Conservation (phyloP, 192 early-diverging fungal genomes). For the Coemansia sp. region DNA sequence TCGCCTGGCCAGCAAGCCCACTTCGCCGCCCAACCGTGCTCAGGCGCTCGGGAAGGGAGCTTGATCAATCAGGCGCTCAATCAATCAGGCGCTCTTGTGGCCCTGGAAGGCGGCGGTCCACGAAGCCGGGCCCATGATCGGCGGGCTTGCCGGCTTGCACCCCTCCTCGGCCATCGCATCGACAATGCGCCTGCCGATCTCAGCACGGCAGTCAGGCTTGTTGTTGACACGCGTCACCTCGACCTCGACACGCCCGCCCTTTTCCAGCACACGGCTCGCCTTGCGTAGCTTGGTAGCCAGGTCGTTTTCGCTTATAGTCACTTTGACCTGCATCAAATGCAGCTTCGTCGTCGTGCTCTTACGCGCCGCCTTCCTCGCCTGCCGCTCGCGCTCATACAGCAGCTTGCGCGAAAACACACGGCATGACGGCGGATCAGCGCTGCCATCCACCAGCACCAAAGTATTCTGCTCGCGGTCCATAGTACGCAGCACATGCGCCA, state of each 20-base stretch:
- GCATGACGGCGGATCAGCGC: conserved; percentile 21
- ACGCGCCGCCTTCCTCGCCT: conserved; percentile 15
- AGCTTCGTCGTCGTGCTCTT: no score
- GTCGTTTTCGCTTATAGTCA: conserved; percentile 21
- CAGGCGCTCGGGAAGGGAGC: no score
- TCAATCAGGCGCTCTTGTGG: no score
- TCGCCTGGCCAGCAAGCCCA: no score
- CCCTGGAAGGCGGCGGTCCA: no score
- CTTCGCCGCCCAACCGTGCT: no score
- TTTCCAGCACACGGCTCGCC: conserved; percentile 9
- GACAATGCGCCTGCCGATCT: no score
- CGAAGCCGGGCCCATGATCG: no score
- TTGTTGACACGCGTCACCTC: conserved; percentile 15
- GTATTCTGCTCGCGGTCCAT: conserved; percentile 25
- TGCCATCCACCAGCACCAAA: conserved; percentile 22
- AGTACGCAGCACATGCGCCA: conserved; percentile 7
- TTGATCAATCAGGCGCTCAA: no score
- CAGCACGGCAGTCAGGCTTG: background rate
- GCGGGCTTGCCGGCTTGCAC: no score
- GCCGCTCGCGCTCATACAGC: conserved; percentile 31
- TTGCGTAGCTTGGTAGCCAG: conserved; percentile 23
- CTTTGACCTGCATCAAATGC: conserved; percentile 15
- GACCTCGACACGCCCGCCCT: conserved; percentile 31
- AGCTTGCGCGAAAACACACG: conserved; percentile 33
- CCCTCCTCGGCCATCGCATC: no score